phyloP scores from a whole-genome alignment of 306 rosid genomes.

The Leucaena leucocephala region DNA sequence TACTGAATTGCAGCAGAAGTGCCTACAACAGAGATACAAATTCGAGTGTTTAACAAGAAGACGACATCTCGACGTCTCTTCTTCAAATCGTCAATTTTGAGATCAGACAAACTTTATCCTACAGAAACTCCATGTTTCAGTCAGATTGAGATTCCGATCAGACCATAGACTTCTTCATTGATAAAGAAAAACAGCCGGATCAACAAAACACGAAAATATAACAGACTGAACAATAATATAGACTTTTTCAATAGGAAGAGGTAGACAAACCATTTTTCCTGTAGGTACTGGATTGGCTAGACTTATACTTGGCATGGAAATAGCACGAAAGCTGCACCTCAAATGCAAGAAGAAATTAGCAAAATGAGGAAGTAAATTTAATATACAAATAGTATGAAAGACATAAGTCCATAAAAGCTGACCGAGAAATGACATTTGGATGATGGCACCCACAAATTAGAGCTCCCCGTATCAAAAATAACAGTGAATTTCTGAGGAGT shows the following conservation, averaged over 20 bases:
- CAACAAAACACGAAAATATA: slow-evolving; percentile 13
- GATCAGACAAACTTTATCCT: neutral
- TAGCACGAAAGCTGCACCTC: slow-evolving; percentile 71
- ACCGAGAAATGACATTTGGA: slow-evolving; percentile 75
- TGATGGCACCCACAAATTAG: slow-evolving; percentile 95
- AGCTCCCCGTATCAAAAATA: slow-evolving; percentile 94
- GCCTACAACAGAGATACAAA: slow-evolving; percentile 53
- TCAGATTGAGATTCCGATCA: neutral
- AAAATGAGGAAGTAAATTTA: neutral
- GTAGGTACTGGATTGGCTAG: slow-evolving; percentile 71
- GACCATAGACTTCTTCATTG: neutral
- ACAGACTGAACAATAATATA: neutral
- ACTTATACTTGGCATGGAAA: slow-evolving; percentile 71
- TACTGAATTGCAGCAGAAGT: slow-evolving; percentile 83
- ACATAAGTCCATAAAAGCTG: slow-evolving; percentile 34
- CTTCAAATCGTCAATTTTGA: neutral
- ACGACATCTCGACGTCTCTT: slow-evolving; percentile 1
- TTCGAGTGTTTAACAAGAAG: neutral
- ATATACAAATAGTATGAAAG: neutral
- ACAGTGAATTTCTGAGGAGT: slow-evolving; percentile 90
- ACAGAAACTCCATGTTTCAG: slow-evolving; percentile 1
- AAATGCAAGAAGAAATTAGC: slow-evolving; percentile 27
- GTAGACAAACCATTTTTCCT: slow-evolving; percentile 66
- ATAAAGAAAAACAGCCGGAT: slow-evolving; percentile 9
- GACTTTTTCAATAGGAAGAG: slow-evolving; percentile 1